Evolutionary conservation across 345 rosid species (phyloP), one percentile per base, ranked within the genome.

Genomic region (Eutrema yunnanense): DNA sequence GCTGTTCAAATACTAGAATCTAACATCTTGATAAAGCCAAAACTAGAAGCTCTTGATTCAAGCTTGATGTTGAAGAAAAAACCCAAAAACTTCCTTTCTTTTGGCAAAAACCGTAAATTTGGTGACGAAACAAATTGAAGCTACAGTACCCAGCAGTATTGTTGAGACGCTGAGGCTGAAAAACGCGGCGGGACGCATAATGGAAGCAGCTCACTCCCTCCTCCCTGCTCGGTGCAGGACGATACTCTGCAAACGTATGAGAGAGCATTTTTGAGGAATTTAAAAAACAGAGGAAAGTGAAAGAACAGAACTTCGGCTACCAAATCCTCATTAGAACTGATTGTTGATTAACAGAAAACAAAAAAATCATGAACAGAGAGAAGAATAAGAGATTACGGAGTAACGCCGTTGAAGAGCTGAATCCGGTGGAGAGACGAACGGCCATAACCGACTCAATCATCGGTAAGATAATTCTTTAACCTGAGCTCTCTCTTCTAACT

Each of bases 381-480:
- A 36, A 16, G 48, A 66, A 13, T 32, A 41, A 53, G 34, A 49
- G 52, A 70, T 80, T 85, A 87, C 96, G 72, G 22, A 80, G 79
- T 56, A 85, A 40, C 76, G 84, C 58, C 48, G 86, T 34, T 72
- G 88, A 81, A 40, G 84, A 82, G 74, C 75, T 79, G 79, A 84
- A 80, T 64, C 74, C 87, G 77, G 87, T 49, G 65, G 85, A 67
- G 73, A 89, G 84, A 65, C 97, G 92, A 12, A 81, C 81, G 74
- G 90, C 90, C 83, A 86, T 68, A 67, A 87, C 81, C 60, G 90
- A 79, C 62, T 89, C 90, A 58, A 78, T 84, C 87, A 83, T 88
- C 88, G 30, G 62, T 40, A 7, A 14, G 38, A 10, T 66, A 22
- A 6, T 62, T 60, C 49, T 49, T 48, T 57, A 9, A 66, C 48